Evolutionary conservation across 129 eudicot genomes (phyloP).

Genomic region (Flaveria bidentis): DNA sequence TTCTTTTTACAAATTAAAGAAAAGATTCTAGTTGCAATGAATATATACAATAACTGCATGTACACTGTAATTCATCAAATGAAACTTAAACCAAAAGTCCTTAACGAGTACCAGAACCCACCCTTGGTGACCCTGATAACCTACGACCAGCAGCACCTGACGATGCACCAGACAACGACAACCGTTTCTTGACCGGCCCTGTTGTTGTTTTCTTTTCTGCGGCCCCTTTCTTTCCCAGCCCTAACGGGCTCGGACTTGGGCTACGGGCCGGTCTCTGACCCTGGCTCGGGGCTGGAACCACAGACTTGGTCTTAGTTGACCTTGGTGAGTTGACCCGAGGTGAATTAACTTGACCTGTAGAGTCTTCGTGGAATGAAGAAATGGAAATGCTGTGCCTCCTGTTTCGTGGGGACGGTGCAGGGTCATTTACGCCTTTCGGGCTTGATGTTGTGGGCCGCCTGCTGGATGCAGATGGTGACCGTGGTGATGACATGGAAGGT

Average conservation of each 20-base stretch:
- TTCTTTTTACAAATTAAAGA: no score
- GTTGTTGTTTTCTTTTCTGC: slow-evolving; percentile 40
- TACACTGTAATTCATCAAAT: slow-evolving; percentile 1
- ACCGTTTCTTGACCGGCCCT: slow-evolving; percentile 62
- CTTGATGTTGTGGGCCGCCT: slow-evolving; percentile 48
- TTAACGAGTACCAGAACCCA: slow-evolving; percentile 41
- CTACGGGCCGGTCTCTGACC: slow-evolving; percentile 19
- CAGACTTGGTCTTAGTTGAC: slow-evolving; percentile 62
- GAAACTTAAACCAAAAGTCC: neutral
- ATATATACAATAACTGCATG: slow-evolving; percentile 9
- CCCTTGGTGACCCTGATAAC: slow-evolving; percentile 62
- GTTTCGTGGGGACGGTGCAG: slow-evolving; percentile 51
- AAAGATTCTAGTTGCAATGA: neutral
- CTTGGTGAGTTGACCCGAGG: slow-evolving; percentile 48
- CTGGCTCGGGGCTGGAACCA: slow-evolving; percentile 30
- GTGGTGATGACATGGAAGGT: slow-evolving; percentile 60
- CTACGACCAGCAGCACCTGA: slow-evolving; percentile 46
- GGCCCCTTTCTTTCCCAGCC: slow-evolving; percentile 43
- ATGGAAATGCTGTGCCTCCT: slow-evolving; percentile 74
- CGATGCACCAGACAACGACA: slow-evolving; percentile 63
- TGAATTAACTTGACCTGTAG: slow-evolving; percentile 13
- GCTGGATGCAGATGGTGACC: slow-evolving; percentile 37
- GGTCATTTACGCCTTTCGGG: slow-evolving; percentile 55
- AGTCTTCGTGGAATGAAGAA: slow-evolving; percentile 65
- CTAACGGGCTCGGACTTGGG: slow-evolving; percentile 59